Evolutionary conservation across 139 green algal species (phyloP).

Genomic region (Closterium sp.): DNA sequence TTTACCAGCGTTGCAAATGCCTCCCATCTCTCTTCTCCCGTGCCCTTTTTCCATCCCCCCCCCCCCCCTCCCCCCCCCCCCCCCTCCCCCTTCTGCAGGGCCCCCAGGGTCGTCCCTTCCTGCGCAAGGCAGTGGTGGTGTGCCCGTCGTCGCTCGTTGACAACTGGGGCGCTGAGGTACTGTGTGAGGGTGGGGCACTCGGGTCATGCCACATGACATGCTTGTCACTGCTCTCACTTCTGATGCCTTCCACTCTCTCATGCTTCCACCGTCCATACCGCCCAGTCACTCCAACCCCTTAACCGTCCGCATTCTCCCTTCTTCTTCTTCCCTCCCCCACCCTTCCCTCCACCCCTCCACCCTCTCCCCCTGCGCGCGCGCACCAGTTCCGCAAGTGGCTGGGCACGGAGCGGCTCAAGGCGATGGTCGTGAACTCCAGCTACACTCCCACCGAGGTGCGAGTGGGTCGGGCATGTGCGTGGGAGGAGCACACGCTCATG

Average conservation of each 20-base stretch:
- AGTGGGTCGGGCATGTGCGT: no score
- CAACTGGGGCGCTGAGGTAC: conserved; percentile 96
- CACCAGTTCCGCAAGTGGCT: no score
- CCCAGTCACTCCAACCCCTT: neutral
- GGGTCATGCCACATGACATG: no score
- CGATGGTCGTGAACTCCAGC: no score
- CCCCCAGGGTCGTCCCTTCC: conserved; percentile 51
- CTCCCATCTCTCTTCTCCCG: no score
- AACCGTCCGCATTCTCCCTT: neutral
- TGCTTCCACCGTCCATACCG: neutral
- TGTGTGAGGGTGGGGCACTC: no score
- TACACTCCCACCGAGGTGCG: no score
- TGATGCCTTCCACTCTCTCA: neutral
- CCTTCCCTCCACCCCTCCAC: no score
- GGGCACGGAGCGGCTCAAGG: no score
- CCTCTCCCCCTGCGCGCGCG: no score
- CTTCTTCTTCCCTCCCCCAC: neutral
- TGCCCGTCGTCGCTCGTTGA: conserved; percentile 93
- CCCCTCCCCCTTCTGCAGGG: conserved; percentile 45
- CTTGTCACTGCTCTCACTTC: neutral
- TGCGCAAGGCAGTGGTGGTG: conserved; percentile 83
- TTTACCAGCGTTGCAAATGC: no score
- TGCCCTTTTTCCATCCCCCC: neutral
- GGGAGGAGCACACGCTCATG: no score
- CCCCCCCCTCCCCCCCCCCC: conserved; percentile 25